These are phyloP conservation scores for Elsinoe perseae DNA, from an alignment of 2,329 filamentous ascomycete species.

Conservation along the genomic window DNA sequence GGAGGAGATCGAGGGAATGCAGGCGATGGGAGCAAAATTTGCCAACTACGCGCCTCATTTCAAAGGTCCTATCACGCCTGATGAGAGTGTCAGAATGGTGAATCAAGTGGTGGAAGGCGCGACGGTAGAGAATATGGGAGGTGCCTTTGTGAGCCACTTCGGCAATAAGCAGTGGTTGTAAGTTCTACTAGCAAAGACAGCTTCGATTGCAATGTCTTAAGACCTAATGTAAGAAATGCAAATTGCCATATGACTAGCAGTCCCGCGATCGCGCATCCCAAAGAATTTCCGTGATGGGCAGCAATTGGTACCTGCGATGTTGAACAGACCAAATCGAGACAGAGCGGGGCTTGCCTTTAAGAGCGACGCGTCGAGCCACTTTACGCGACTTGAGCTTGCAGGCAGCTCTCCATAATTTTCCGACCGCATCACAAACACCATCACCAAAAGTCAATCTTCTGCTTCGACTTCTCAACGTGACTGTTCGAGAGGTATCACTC, in stretches of 20 bases:
- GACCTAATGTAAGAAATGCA: too few relatives aligned
- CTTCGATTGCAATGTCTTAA: too few relatives aligned
- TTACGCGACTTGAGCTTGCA: constrained; percentile 13
- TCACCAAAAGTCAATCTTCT: neutral
- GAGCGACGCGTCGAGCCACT: constrained; percentile 4
- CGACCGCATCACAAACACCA: neutral
- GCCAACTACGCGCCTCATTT: constrained; percentile 28
- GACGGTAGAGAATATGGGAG: constrained; percentile 42
- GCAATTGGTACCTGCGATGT: too few relatives aligned
- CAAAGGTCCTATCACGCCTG: constrained; percentile 23
- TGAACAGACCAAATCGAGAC: too few relatives aligned
- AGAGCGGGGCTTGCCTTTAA: neutral
- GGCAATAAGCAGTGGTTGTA: constrained; percentile 36
- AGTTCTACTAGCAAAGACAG: too few relatives aligned
- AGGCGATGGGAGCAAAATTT: constrained; percentile 30
- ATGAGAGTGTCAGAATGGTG: constrained; percentile 25
- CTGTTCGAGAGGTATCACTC: neutral
- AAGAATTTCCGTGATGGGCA: too few relatives aligned
- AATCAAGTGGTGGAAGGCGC: constrained; percentile 28
- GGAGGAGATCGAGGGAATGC: constrained; percentile 24
- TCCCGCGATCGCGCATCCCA: too few relatives aligned
- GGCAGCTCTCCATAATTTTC: constrained; percentile 9
- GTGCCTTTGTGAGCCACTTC: constrained; percentile 47
- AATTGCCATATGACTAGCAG: too few relatives aligned
- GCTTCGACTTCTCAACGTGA: neutral